Evolutionary conservation across 129 eudicot genomes (phyloP), one percentile per base, ranked within the genome.

Genomic region (Tagetes erecta): DNA sequence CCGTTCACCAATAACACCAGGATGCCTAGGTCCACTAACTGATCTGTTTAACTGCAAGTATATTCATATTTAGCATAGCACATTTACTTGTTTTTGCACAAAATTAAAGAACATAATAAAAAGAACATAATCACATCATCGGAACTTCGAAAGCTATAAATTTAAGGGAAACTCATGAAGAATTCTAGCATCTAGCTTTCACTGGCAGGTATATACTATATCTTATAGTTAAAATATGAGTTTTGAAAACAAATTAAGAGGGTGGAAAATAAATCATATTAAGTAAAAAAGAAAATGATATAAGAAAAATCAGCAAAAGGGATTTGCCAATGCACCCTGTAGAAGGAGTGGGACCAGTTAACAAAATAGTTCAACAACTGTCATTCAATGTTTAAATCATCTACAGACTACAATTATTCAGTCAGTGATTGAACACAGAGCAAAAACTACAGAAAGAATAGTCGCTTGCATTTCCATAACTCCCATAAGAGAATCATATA

Each of bases 1-100:
- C 49, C 90, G 86, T 70, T 89, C 98, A 6, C 96, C 96, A 79
- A 89, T 92, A 59, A 89, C 88, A 69, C 98, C 98, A 40, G 96
- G 96, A 84, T 86, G 88, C 67, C 84, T 87, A 68, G 96, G 91
- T 79, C 98, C 97, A 38, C 80, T 69, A 71, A 93, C 98, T 73
- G 78, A 81, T 83, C 87, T 90, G 86, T 90, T 93, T 40, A 93
- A 79, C 98, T 93, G 91, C 67, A 80, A 39, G 68, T 51, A 50
- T 10, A 75, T 9, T 31, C 10, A 14, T 49, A 49, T 71, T 51
- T 71, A 49, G 20, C 51, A 56, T 33, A 62, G 31, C 40, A 53
- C 12, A 37, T 45, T 71, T 63, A 64, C 67, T 78, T 51, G 67
- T 31, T 52, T 60, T 78, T 59, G n/a, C 13, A 64, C 49, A 71